A percentile compares a stretch with the other conserved stretches of the same genome.
These are phyloP conservation scores for Coniella vitis DNA, from an alignment of 2,329 filamentous ascomycete species.

Conservation along the genomic window DNA sequence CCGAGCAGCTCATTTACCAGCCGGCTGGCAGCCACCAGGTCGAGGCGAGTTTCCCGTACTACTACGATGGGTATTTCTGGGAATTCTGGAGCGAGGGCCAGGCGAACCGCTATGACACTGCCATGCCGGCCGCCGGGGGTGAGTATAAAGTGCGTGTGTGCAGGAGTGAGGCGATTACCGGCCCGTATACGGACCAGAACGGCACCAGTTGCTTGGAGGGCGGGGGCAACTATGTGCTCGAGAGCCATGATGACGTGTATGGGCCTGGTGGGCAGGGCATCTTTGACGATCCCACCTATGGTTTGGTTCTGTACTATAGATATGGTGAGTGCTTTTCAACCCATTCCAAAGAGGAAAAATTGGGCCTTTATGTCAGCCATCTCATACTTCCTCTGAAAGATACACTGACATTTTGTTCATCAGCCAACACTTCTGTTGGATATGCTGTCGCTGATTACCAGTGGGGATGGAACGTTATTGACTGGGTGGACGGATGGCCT, in stretches of 20 bases:
- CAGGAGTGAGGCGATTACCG: slow-evolving; percentile 42
- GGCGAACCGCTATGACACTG: slow-evolving; percentile 53
- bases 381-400: too few relatives aligned
- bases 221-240: slow-evolving; percentile 52
- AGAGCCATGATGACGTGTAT: slow-evolving; percentile 51
- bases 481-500: slow-evolving; percentile 23
- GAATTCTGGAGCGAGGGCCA: slow-evolving; percentile 55
- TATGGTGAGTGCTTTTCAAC: slow-evolving; percentile 57
- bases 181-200: slow-evolving; percentile 49
- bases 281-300: slow-evolving; percentile 41
- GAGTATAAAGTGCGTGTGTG: slow-evolving; percentile 64
- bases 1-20: slow-evolving; percentile 46
- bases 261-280: slow-evolving; percentile 58
- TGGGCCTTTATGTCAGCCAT: too few relatives aligned
- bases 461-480: slow-evolving; percentile 40
- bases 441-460: slow-evolving; percentile 39
- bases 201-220: slow-evolving; percentile 48
- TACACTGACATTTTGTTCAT: too few relatives aligned
- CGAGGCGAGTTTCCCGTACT: slow-evolving; percentile 51
- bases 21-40: slow-evolving; percentile 41
- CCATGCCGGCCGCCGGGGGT: slow-evolving; percentile 43
- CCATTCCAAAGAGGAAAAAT: too few relatives aligned
- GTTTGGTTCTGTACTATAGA: slow-evolving; percentile 56
- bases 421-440: slow-evolving; percentile 29
- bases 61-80: slow-evolving; percentile 53